Base-by-base conservation (phyloP, 352 stramenopile genomes). In the Elongisporangium undulatum region DNA sequence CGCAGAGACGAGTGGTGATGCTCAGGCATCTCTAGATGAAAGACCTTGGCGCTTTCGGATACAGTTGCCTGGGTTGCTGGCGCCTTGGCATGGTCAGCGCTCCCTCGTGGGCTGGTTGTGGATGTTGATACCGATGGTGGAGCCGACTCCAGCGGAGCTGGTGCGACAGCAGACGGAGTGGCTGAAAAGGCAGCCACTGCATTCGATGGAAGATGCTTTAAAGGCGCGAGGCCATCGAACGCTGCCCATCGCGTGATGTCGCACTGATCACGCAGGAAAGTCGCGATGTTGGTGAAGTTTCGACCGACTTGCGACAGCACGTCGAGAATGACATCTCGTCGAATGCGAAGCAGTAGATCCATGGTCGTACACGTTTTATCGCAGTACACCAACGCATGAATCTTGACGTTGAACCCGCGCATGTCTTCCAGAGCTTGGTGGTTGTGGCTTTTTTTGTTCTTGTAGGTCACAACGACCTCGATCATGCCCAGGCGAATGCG, bases 201-300 rank as follows among this genome's bases (percentile, higher is more conserved):
- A 2, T 65, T 64, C 4, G 71, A 74, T 4, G 71, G 75, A 16
- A 77, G 53, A 38, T 63, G 82, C 51, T 87, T 86, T 6, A 92
- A 62, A 3, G 83, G 83, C 2, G 83, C 83, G 6, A 92, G 51
- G 0, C 69, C 75, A 41, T 94, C 85, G 49, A 94, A 89, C 0
- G 71, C 62, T 1, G 74, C 80, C 85, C 79, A 92, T 6, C 83
- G 69, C 24, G 69, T 80, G 26, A 86, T 64, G 51, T 92, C 85
- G 29, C 93, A 86, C 17, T 92, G 81, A 57, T 93, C 85, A 1
- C 82, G 81, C 53, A 95, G 55, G 51, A 95, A 91, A 17, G 86
- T 89, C 5, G 77, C 82, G 20, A 95, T 89, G 71, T 93, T 95
- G 53, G 82, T 88, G 58, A 95, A 95, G 62, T 95, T 93, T 17